Percentiles rank a stretch among this genome's conserved stretches.
These are phyloP conservation scores for Stemphylium beticola DNA, from an alignment of 2,329 filamentous ascomycete genomes.

Conservation along the genomic window DNA sequence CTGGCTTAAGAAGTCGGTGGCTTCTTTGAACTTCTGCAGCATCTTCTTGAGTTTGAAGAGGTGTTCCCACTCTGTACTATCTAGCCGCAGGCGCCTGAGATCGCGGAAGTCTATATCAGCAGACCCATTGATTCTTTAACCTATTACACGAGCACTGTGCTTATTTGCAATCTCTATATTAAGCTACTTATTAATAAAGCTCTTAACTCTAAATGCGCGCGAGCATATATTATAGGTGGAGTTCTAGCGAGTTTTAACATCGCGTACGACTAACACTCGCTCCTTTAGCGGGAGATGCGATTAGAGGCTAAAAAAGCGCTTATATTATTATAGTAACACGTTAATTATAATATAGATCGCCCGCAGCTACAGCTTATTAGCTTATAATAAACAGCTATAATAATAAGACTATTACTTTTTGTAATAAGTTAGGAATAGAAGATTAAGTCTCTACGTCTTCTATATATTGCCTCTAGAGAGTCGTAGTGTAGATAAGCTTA, in stretches of 20 bases:
- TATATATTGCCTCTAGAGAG: background rate
- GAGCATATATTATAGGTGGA: constrained; percentile 14
- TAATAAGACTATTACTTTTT: background rate
- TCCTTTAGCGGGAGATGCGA: background rate
- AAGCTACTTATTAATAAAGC: constrained; percentile 17
- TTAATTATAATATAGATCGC: background rate
- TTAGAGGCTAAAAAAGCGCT: background rate
- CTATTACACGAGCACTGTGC: too few species aligned
- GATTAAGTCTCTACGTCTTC: background rate
- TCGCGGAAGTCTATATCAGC: too few species aligned
- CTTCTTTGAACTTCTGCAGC: too few species aligned
- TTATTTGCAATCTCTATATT: constrained; percentile 5
- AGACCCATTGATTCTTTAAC: too few species aligned
- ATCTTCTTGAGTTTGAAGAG: too few species aligned
- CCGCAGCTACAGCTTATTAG: background rate
- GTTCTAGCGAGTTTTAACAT: constrained; percentile 13
- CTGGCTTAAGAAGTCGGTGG: too few species aligned
- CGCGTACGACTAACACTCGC: background rate
- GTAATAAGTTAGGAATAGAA: background rate
- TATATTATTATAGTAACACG: background rate
- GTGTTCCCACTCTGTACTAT: too few species aligned
- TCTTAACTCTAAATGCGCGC: constrained; percentile 7
- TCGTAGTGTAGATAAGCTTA: background rate
- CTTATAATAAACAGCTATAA: background rate
- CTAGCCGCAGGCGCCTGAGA: too few species aligned